A percentile compares a stretch with the other conserved stretches of the same genome.
These are phyloP conservation scores for Euphorbia peplus DNA, from an alignment of 345 rosid genomes.

Conservation along the genomic window DNA sequence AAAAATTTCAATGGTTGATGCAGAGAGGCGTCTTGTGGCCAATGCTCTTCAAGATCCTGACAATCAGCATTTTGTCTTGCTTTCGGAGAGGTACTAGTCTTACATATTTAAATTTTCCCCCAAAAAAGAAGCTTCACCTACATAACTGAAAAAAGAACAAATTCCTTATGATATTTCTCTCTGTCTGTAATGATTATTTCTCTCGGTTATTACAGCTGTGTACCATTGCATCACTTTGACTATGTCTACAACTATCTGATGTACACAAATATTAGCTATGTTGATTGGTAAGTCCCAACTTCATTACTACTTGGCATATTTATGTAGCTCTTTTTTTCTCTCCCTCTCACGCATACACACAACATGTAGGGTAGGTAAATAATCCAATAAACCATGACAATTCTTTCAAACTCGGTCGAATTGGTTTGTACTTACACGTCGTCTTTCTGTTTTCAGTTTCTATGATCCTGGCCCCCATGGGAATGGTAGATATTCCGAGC, in stretches of 20 bases:
- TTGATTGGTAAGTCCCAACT: conserved; percentile 67
- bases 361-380: neutral
- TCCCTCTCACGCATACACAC: neutral
- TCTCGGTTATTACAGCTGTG: conserved; percentile 59
- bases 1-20: conserved; percentile 95
- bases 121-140: neutral
- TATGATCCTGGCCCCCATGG: conserved; percentile 97
- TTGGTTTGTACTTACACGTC: conserved; percentile 5
- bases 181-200: conserved; percentile 3
- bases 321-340: conserved; percentile 3
- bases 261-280: conserved; percentile 74
- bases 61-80: conserved; percentile 93
- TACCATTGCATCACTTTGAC: conserved; percentile 87
- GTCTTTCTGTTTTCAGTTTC: conserved; percentile 54
- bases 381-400: neutral
- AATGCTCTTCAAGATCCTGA: conserved; percentile 85
- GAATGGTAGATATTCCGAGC: conserved; percentile 92
- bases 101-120: neutral
- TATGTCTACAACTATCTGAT: conserved; percentile 80
- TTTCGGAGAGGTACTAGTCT: conserved; percentile 79
- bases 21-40: conserved; percentile 87
- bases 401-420: neutral
- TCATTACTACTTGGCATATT: neutral
- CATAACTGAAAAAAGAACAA: neutral
- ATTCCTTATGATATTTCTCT: neutral